These are phyloP conservation scores for Oemleria cerasiformis DNA, from an alignment of 306 rosid species.

Conservation along the genomic window DNA sequence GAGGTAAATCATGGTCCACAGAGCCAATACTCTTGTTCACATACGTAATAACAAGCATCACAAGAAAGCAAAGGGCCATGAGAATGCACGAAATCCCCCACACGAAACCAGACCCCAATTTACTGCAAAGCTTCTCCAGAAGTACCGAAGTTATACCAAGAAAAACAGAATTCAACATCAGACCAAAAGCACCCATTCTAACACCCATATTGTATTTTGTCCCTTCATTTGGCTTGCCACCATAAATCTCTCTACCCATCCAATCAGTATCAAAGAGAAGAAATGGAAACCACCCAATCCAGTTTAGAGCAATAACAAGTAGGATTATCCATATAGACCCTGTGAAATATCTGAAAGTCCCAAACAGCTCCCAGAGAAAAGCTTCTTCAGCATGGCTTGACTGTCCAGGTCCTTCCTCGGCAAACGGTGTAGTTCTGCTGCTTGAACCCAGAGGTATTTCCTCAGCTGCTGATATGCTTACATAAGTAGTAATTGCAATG, in stretches of 20 bases:
- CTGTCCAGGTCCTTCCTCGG: slow-evolving; percentile 49
- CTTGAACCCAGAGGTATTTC: slow-evolving; percentile 62
- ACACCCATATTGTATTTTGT: slow-evolving; percentile 64
- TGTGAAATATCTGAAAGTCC: slow-evolving; percentile 80
- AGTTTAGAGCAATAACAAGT: slow-evolving; percentile 73
- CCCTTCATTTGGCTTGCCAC: slow-evolving; percentile 88
- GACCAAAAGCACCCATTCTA: slow-evolving; percentile 93
- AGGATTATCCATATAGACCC: slow-evolving; percentile 67
- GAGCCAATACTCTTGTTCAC: slow-evolving; percentile 55
- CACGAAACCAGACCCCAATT: slow-evolving; percentile 81
- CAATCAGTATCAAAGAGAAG: slow-evolving; percentile 91
- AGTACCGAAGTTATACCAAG: slow-evolving; percentile 86
- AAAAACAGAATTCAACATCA: slow-evolving; percentile 81
- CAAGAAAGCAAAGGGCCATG: slow-evolving; percentile 78
- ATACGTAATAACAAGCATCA: slow-evolving; percentile 66
- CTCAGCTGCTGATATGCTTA: slow-evolving; percentile 66
- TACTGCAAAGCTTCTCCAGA: slow-evolving; percentile 86
- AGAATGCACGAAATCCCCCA: slow-evolving; percentile 86
- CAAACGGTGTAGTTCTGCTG: slow-evolving; percentile 21
- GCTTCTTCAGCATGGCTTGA: slow-evolving; percentile 71
- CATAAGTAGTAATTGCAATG: slow-evolving; percentile 60
- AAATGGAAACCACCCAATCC: slow-evolving; percentile 98
- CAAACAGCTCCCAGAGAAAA: slow-evolving; percentile 84
- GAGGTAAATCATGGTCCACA: slow-evolving; percentile 55
- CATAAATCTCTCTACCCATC: slow-evolving; percentile 99